Conservation (phyloP, 1,284 basidiomycete species). For the Pterulicium gracile region DNA sequence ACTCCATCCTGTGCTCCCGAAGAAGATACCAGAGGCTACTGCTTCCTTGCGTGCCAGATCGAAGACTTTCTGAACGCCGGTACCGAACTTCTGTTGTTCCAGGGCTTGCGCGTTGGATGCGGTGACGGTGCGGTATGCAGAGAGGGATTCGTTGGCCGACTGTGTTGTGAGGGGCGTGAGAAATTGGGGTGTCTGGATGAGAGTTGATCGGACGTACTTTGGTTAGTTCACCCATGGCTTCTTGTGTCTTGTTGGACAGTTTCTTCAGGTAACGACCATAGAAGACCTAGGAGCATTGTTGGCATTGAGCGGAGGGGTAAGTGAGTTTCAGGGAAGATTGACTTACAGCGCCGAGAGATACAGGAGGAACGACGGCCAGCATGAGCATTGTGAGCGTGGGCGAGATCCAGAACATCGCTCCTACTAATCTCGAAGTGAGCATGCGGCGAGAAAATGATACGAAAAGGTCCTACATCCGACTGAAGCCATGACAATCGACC, state of each 20-base stretch:
- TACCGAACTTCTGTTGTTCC: conserved; percentile 63
- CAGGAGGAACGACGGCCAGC: conserved; percentile 90
- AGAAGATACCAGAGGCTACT: conserved; percentile 85
- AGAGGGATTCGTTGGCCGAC: conserved; percentile 83
- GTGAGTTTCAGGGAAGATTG: conserved; percentile 8
- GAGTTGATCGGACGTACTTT: conserved; percentile 56
- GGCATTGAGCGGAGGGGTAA: conserved; percentile 2
- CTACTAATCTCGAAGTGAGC: conserved; percentile 39
- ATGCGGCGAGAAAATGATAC: conserved; percentile 4
- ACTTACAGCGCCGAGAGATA: conserved; percentile 85
- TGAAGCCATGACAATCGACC: conserved; percentile 80
- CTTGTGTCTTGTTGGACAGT: conserved; percentile 87
- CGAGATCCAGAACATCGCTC: conserved; percentile 95
- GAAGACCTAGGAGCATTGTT: conserved; percentile 51
- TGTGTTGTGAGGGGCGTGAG: conserved; percentile 12
- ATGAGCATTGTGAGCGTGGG: conserved; percentile 85
- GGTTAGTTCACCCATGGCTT: conserved; percentile 91
- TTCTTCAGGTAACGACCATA: conserved; percentile 93
- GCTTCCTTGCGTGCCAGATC: conserved; percentile 81
- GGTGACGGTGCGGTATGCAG: conserved; percentile 90
- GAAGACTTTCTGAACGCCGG: conserved; percentile 63
- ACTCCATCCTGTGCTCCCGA: conserved; percentile 87
- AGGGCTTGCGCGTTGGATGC: conserved; percentile 75
- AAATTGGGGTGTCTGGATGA: not conserved
- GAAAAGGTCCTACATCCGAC: conserved; percentile 61